Evolutionary conservation across 1,284 basidiomycete genomes (phyloP).

Genomic region (Leccinum solheimii): DNA sequence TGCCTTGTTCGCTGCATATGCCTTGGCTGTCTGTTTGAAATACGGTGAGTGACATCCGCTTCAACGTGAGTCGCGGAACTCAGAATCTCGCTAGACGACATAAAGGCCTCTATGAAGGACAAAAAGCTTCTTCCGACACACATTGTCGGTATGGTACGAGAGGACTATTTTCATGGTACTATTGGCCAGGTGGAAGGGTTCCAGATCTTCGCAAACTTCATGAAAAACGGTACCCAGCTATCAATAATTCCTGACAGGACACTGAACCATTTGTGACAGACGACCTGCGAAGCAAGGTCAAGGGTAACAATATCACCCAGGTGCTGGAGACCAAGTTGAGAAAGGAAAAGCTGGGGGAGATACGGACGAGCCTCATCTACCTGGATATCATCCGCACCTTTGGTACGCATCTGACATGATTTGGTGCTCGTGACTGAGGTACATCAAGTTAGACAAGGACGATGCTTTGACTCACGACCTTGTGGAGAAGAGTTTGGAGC

Average conservation of each 20-base stretch:
- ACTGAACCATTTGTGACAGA: constrained; percentile 15
- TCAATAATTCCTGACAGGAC: background rate
- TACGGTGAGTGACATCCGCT: constrained; percentile 10
- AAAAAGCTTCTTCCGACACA: constrained; percentile 13
- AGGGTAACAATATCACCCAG: constrained; percentile 9
- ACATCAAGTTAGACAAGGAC: constrained; percentile 4
- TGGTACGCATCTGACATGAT: constrained; percentile 7
- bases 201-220: constrained; percentile 28
- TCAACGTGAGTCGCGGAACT: background rate
- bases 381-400: constrained; percentile 24
- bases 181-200: constrained; percentile 27
- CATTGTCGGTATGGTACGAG: constrained; percentile 23
- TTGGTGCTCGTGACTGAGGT: background rate
- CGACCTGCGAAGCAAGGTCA: constrained; percentile 17
- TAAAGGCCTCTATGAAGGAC: constrained; percentile 10
- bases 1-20: constrained; percentile 17
- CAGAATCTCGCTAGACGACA: constrained; percentile 16
- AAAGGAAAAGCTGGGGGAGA: constrained; percentile 12
- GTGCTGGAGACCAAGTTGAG: constrained; percentile 22
- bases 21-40: constrained; percentile 15
- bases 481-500: constrained; percentile 12
- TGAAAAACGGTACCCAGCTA: constrained; percentile 21
- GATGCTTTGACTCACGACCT: constrained; percentile 11
- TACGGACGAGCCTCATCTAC: constrained; percentile 25
- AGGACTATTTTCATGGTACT: constrained; percentile 20